phyloP scores from a whole-genome alignment of 1,284 basidiomycete genomes.

The Marasmius tenuissimus region DNA sequence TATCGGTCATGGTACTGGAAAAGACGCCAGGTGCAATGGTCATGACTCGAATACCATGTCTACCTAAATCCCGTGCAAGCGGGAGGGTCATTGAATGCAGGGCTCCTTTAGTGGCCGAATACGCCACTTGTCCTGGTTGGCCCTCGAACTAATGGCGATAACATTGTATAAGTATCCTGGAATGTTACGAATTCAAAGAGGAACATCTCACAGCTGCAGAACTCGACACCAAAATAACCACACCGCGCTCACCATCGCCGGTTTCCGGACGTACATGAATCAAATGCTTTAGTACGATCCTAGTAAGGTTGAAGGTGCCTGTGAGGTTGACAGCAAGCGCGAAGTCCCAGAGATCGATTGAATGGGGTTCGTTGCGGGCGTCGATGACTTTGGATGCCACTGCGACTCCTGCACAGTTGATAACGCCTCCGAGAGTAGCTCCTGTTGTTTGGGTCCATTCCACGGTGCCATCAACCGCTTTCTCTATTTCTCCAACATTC shows the following conservation, averaged over 20 bases:
- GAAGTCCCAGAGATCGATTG: slow-evolving; percentile 51
- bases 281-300: slow-evolving; percentile 50
- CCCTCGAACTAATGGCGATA: slow-evolving; percentile 37
- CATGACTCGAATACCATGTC: slow-evolving; percentile 51
- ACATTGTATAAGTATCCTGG: not conserved
- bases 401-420: slow-evolving; percentile 55
- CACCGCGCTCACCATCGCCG: slow-evolving; percentile 53
- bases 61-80: slow-evolving; percentile 52
- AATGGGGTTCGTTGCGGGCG: slow-evolving; percentile 41
- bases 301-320: slow-evolving; percentile 54
- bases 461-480: slow-evolving; percentile 40
- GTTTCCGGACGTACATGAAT: slow-evolving; percentile 44
- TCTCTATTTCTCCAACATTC: slow-evolving; percentile 33
- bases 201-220: slow-evolving; percentile 48
- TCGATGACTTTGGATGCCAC: slow-evolving; percentile 46
- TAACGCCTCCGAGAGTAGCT: slow-evolving; percentile 49
- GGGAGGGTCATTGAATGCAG: slow-evolving; percentile 54
- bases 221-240: slow-evolving; percentile 53
- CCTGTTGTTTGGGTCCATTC: slow-evolving; percentile 43
- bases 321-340: slow-evolving; percentile 51
- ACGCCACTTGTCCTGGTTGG: slow-evolving; percentile 53
- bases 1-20: slow-evolving; percentile 43
- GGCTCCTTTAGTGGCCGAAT: slow-evolving; percentile 55
- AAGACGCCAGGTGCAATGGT: slow-evolving; percentile 55
- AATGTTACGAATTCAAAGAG: not conserved